These are phyloP conservation scores for Plasmodium vivax DNA, from an alignment of 169 alveolate species.

Conservation along the genomic window DNA sequence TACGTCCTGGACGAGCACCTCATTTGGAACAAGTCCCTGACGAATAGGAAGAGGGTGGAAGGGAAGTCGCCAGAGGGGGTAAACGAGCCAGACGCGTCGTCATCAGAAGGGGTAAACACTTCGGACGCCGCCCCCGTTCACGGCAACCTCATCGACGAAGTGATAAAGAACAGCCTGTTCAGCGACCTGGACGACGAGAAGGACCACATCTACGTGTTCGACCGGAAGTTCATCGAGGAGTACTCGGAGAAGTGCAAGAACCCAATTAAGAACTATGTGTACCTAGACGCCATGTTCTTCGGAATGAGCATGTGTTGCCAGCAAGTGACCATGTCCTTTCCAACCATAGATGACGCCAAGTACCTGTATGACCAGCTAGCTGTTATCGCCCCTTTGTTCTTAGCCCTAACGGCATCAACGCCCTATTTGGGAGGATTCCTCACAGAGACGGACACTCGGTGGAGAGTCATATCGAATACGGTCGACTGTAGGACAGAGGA, in stretches of 20 bases:
- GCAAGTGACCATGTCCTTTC: conserved; percentile 91
- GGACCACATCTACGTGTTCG: conserved; percentile 38
- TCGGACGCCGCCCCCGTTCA: neutral
- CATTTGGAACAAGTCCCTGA: conserved; percentile 70
- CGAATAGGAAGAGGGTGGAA: neutral
- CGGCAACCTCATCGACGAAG: neutral
- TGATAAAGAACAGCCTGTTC: conserved; percentile 47
- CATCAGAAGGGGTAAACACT: too few species aligned
- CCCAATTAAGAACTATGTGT: conserved; percentile 88
- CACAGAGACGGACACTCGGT: conserved; percentile 93
- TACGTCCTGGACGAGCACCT: conserved; percentile 36
- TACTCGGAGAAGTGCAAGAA: conserved; percentile 74
- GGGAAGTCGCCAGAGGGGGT: neutral
- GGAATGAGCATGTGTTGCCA: conserved; percentile 97
- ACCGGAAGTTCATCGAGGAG: conserved; percentile 59
- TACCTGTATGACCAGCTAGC: conserved; percentile 93
- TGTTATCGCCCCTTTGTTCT: conserved; percentile 93
- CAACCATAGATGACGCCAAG: conserved; percentile 89
- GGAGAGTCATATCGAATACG: conserved; percentile 91
- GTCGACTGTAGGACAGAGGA: conserved; percentile 95
- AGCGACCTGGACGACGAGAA: conserved; percentile 58
- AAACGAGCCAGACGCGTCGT: too few species aligned
- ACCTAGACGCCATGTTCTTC: conserved; percentile 96
- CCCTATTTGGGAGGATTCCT: conserved; percentile 94
- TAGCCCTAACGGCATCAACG: conserved; percentile 94